Base-by-base conservation (phyloP, 2,329 filamentous ascomycete species). In the Sporothrix pallida region DNA sequence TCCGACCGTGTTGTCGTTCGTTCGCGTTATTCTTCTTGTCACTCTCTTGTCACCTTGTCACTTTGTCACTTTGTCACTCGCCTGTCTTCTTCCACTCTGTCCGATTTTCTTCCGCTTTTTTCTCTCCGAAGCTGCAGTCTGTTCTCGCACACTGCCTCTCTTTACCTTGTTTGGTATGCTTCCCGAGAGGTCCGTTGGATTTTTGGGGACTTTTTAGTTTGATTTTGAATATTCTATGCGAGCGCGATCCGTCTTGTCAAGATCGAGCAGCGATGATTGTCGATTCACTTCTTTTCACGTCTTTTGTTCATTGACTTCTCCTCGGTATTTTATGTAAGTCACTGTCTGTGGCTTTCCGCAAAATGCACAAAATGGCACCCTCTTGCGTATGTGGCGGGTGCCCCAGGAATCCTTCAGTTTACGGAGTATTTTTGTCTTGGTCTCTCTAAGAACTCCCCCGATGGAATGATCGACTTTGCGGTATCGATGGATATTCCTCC, bases 301-400 rank as follows among this genome's bases (percentile, higher is more conserved):
- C 13, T 56, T 56, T 9, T 54, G 20, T 56, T 23, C 52, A 23
- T 56, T 56, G 52, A 37, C 31, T 56, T 56, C 8, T 23, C 23
- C 15, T 56, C 52, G 17, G 50, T 7, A 37, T 37, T 37, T 37
- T 37, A 37, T 60, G 5, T 37, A 60, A 60, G 56, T 60, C 56
- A 31, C n/a, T 58, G 7, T 58, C 17, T 65, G 42, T 65, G 37
- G 62, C 62, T 65, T 46, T 65, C 37, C 37, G 31, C 4, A 37
- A 37, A 37, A 37, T 37, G 31, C 62, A 17, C 62, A 44, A 44
- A 44, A 46, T 46, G 62, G 31, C 17, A 46, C n/a, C 62, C 62
- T 44, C 62, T 65, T 44, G 62, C 37, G 62, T 46, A 46, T 44
- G 62, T 65, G 62, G 62, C 62, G 56, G 23, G 56, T 31, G 60